Evolutionary conservation across 1,284 basidiomycete species (phyloP).

Genomic region (Leccinum griseonigrum): DNA sequence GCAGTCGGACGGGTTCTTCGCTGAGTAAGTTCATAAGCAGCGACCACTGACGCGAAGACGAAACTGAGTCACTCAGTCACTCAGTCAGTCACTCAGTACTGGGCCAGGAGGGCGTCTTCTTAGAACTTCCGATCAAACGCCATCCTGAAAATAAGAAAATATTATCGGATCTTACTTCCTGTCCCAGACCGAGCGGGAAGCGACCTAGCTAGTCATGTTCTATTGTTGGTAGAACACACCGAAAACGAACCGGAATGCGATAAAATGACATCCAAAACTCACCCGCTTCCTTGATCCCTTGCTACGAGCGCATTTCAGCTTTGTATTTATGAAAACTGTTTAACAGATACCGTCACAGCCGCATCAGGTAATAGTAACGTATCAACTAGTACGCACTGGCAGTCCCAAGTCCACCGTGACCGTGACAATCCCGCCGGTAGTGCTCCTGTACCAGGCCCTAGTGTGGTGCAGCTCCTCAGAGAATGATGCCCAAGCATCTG

Average conservation of each 20-base stretch:
- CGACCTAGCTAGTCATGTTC: background rate
- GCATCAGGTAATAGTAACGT: too few relatives aligned
- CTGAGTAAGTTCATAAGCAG: constrained; percentile 3
- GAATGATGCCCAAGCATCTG: too few relatives aligned
- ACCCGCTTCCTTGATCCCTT: background rate
- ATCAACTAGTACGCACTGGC: too few relatives aligned
- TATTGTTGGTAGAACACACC: background rate
- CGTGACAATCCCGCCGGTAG: too few relatives aligned
- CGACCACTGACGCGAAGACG: background rate
- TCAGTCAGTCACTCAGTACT: background rate
- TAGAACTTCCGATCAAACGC: background rate
- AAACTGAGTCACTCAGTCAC: background rate
- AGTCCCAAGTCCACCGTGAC: too few relatives aligned
- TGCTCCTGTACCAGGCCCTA: too few relatives aligned
- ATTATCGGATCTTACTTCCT: background rate
- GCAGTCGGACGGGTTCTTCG: background rate
- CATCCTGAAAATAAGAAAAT: too few relatives aligned
- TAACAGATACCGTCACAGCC: too few relatives aligned
- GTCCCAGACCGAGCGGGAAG: background rate
- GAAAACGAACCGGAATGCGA: background rate
- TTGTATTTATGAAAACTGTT: too few relatives aligned
- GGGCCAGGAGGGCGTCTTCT: background rate
- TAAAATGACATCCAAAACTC: background rate
- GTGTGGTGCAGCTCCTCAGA: too few relatives aligned
- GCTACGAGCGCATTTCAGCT: background rate